Evolutionary conservation across 495 filamentous ascomycete genomes (phyloP), one percentile per base, ranked within the genome.

Genomic region (Darksidea phi): DNA sequence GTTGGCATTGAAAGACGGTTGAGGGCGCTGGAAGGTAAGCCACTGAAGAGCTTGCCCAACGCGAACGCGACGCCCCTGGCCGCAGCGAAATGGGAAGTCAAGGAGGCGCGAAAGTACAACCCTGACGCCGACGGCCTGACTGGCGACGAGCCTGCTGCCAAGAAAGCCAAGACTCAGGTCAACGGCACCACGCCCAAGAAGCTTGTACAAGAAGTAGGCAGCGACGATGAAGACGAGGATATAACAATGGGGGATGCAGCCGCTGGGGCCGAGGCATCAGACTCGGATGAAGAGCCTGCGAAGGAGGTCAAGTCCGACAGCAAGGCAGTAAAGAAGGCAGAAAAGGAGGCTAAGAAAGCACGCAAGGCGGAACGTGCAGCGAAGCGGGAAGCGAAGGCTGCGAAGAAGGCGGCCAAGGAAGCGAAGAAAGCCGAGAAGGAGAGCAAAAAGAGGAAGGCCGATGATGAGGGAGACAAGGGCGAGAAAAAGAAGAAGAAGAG

Each of bases 31-130:
- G 94, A 99, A 75, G 92, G 92, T 74, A 94, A 92, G 82, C 88
- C 93, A n/a, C 73, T 94, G 13, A 77, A 87, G 62, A 80, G 87
- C 51, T 86, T 85, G 69, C 90, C 88, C 68, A 83, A 88, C 52
- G 80, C 84, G 28, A 87, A 94, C 65, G 87, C 79, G 24, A 90
- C 90, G 24, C 70, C 79, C 36, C 63, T 79, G 7, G 59, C 68
- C 12, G 76, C 79, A 57, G 82, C 89, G 58, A 97, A 96, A 75
- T 97, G 89, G 80, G 88, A 94, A 60, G 76, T 97, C 67, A 95
- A 93, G 75, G 90, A 97, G 69, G 88, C 88, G n/a, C 83, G 91
- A 68, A 95, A 92, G 75, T 98, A 98, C 79, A 97, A 97, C 74
- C 78, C 84, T 25, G 94, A 97, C 75, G 94, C 90, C 48, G 94